These are phyloP conservation scores for Euphorbia pulcherrima DNA, from an alignment of 345 rosid species.

Conservation along the genomic window DNA sequence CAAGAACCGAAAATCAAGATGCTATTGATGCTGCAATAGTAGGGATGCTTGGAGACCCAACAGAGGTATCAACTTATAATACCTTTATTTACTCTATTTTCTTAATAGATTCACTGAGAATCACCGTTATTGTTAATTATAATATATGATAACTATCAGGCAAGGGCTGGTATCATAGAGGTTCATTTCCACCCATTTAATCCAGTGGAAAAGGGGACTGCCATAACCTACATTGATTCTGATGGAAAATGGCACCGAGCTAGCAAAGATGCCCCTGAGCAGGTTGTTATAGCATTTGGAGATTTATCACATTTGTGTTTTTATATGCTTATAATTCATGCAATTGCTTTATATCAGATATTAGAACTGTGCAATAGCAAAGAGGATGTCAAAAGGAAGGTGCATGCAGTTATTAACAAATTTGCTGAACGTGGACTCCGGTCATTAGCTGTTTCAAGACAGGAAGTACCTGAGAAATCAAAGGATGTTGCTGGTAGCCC, in stretches of 20 bases:
- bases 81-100: not conserved
- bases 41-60: slow-evolving; percentile 96
- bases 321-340: slow-evolving; percentile 4
- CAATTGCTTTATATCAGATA: slow-evolving; percentile 49
- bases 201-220: slow-evolving; percentile 90
- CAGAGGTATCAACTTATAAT: slow-evolving; percentile 46
- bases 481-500: slow-evolving; percentile 78
- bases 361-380: slow-evolving; percentile 62
- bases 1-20: slow-evolving; percentile 83
- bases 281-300: slow-evolving; percentile 28
- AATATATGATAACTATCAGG: slow-evolving; percentile 35
- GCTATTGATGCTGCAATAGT: slow-evolving; percentile 91
- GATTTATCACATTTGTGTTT: not conserved
- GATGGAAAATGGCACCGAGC: slow-evolving; percentile 76
- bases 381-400: slow-evolving; percentile 70
- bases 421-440: slow-evolving; percentile 93
- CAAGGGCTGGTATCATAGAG: slow-evolving; percentile 70
- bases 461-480: slow-evolving; percentile 79
- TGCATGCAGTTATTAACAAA: slow-evolving; percentile 70
- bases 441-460: slow-evolving; percentile 85
- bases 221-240: slow-evolving; percentile 71
- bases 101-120: not conserved
- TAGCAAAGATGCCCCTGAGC: slow-evolving; percentile 95
- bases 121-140: not conserved
- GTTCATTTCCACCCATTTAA: slow-evolving; percentile 86